Percentiles rank a stretch among this genome's conserved stretches.
These are phyloP conservation scores for Musa beccarii DNA, from an alignment of 176 grass and related monocot species.

Conservation along the genomic window DNA sequence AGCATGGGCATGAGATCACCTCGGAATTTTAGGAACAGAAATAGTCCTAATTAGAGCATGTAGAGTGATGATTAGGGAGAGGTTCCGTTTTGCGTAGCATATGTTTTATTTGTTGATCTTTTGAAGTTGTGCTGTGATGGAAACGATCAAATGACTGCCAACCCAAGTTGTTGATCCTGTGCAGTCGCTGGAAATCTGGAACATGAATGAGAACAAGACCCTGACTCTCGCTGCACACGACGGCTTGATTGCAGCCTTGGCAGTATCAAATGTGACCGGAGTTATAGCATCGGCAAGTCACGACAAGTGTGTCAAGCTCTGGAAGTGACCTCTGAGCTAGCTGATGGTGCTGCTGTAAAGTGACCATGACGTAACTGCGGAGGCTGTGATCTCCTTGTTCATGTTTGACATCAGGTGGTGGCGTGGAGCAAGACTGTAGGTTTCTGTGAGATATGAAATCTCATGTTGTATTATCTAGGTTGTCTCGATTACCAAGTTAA, in stretches of 20 bases:
- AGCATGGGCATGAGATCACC: too few relatives aligned
- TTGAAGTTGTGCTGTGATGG: background rate
- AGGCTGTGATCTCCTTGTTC: too few relatives aligned
- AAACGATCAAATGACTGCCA: background rate
- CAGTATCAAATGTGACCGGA: constrained; percentile 14
- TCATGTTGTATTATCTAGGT: background rate
- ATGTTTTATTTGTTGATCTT: too few relatives aligned
- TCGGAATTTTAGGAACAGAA: too few relatives aligned
- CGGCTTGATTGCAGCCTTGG: constrained; percentile 6
- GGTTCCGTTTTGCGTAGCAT: background rate
- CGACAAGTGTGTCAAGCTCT: constrained; percentile 19
- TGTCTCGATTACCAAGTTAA: background rate
- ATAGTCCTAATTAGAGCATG: too few relatives aligned
- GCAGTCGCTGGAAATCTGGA: constrained; percentile 22
- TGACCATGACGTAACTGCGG: too few relatives aligned
- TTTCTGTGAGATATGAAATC: background rate
- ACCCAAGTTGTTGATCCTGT: background rate
- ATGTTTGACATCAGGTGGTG: background rate
- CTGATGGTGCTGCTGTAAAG: too few relatives aligned
- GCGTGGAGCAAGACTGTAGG: background rate
- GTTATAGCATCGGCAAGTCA: constrained; percentile 21
- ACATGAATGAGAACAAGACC: constrained; percentile 20
- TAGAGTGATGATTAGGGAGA: background rate
- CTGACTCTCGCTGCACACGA: constrained; percentile 20
- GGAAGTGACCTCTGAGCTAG: constrained; percentile 3